Evolutionary conservation across 1,139 yeast species (phyloP).

Genomic region (Magnusiomyces tetraspermus): DNA sequence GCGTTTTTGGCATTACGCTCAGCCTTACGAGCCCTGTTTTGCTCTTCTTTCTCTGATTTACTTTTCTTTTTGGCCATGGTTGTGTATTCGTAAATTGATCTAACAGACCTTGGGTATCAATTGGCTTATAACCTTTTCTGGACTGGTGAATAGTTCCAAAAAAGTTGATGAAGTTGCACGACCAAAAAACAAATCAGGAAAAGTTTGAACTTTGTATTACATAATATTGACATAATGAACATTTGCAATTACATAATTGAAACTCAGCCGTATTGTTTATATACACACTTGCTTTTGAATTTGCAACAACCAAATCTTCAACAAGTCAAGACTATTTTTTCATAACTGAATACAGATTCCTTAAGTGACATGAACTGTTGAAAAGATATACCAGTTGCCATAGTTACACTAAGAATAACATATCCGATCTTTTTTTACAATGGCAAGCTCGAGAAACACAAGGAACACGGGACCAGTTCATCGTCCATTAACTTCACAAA

Average conservation of each 20-base stretch:
- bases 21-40: constrained; percentile 77
- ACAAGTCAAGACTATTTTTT: too few relatives aligned
- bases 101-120: neutral
- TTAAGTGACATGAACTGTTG: neutral
- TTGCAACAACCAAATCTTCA: too few relatives aligned
- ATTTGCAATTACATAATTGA: too few relatives aligned
- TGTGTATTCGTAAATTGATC: neutral
- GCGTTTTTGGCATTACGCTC: constrained; percentile 72
- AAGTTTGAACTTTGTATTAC: too few relatives aligned
- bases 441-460: neutral
- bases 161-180: too few relatives aligned
- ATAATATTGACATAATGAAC: too few relatives aligned
- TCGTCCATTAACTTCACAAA: constrained; percentile 3
- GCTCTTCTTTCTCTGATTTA: constrained; percentile 81
- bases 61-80: constrained; percentile 80
- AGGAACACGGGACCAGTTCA: neutral
- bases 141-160: too few relatives aligned
- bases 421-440: neutral
- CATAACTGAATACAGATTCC: too few relatives aligned
- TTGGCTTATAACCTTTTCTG: neutral
- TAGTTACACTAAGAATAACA: neutral
- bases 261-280: too few relatives aligned
- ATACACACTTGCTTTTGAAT: too few relatives aligned
- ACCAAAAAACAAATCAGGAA: too few relatives aligned
- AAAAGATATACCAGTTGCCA: neutral